Evolutionary conservation across 2,329 filamentous ascomycete species (phyloP).

Genomic region (Ciborinia camelliae): DNA sequence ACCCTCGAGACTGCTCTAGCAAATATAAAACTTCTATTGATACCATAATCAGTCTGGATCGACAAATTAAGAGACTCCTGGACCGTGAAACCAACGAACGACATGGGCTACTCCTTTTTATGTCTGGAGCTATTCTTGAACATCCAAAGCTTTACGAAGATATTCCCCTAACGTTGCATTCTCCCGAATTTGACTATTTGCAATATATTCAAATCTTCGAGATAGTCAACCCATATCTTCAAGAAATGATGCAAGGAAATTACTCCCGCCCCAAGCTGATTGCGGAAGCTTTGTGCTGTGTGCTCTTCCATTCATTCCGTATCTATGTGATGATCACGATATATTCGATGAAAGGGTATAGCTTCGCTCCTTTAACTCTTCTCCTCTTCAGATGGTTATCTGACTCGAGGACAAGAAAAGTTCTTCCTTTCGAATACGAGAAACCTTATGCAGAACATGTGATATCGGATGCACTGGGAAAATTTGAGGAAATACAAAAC

Average conservation of each 20-base stretch:
- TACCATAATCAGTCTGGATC: slow-evolving; percentile 17
- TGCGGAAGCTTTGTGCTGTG: slow-evolving; percentile 3
- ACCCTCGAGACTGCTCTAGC: background rate
- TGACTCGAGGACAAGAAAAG: background rate
- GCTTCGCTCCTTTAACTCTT: no score
- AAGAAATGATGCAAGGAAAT: background rate
- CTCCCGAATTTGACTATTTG: background rate
- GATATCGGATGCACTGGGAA: background rate
- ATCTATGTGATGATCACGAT: background rate
- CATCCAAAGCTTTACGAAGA: background rate
- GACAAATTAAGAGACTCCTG: slow-evolving; percentile 20
- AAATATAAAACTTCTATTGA: background rate
- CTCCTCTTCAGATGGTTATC: background rate
- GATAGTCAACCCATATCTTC: background rate
- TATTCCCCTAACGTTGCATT: background rate
- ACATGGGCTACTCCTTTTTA: slow-evolving; percentile 62
- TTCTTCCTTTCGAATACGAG: background rate
- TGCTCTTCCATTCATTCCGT: slow-evolving; percentile 6
- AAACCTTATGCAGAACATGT: background rate
- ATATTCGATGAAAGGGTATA: background rate
- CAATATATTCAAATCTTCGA: background rate
- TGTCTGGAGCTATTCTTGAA: slow-evolving; percentile 43
- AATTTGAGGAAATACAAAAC: background rate
- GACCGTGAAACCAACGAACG: slow-evolving; percentile 63
- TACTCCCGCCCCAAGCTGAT: slow-evolving; percentile 37